Evolutionary conservation across 2,329 filamentous ascomycete species (phyloP).

Genomic region (Hypoxylon sp.): DNA sequence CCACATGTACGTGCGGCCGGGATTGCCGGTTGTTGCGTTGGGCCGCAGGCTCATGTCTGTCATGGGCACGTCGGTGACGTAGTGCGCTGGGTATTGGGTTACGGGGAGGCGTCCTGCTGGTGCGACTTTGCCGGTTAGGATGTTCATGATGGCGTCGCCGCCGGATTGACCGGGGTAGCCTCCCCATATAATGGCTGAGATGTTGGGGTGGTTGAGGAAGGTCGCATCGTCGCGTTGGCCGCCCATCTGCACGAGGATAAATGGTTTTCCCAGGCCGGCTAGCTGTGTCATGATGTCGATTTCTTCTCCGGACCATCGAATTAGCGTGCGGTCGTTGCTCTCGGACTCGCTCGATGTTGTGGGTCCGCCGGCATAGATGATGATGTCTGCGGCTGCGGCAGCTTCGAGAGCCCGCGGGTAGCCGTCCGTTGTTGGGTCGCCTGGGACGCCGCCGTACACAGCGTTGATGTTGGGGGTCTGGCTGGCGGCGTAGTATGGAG

Average conservation of each 20-base stretch:
- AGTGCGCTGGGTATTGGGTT: slow-evolving; percentile 64
- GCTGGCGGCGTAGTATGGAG: slow-evolving; percentile 67
- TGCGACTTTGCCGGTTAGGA: slow-evolving; percentile 61
- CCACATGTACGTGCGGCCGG: slow-evolving; percentile 66
- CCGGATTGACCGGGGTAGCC: slow-evolving; percentile 68
- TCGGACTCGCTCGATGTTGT: slow-evolving; percentile 62
- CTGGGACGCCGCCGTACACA: slow-evolving; percentile 57
- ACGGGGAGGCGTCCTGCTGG: slow-evolving; percentile 64
- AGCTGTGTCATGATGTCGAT: slow-evolving; percentile 63
- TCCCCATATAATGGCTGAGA: slow-evolving; percentile 64
- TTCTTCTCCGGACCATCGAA: slow-evolving; percentile 67
- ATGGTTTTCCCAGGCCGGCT: slow-evolving; percentile 60
- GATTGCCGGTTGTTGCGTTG: slow-evolving; percentile 54
- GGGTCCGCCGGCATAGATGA: slow-evolving; percentile 69
- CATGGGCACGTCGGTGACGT: slow-evolving; percentile 62
- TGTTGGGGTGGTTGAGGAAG: slow-evolving; percentile 60
- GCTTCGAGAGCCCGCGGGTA: slow-evolving; percentile 56
- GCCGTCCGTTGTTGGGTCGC: slow-evolving; percentile 50
- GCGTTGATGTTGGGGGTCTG: slow-evolving; percentile 63
- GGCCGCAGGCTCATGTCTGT: slow-evolving; percentile 65
- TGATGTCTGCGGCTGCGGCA: slow-evolving; percentile 63
- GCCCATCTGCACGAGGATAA: slow-evolving; percentile 67
- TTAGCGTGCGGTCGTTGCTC: slow-evolving; percentile 63
- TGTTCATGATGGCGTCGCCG: slow-evolving; percentile 64
- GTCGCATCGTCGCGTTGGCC: slow-evolving; percentile 62